Percentiles rank a stretch among this genome's conserved stretches.
Conservation (phyloP, 192 early-diverging fungal species). For the Linnemannia hyalina region DNA sequence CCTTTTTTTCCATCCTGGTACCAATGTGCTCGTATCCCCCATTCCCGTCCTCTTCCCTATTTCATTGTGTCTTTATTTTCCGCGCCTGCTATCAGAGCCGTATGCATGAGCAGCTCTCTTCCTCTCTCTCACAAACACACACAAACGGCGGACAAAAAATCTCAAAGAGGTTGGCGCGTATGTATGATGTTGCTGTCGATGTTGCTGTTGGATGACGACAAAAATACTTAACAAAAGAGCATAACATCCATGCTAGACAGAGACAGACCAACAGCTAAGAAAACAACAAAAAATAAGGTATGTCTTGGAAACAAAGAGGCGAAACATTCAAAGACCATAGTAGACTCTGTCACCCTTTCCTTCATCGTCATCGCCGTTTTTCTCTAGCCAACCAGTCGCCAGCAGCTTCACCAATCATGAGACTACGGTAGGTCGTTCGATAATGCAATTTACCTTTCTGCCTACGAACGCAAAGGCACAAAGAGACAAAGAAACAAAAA, state of each 20-base stretch:
- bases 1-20: too few relatives aligned
- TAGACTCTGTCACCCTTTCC: neutral
- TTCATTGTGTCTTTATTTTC: too few relatives aligned
- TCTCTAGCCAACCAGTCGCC: too few relatives aligned
- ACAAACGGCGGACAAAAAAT: too few relatives aligned
- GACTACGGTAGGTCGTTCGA: neutral
- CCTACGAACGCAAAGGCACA: neutral
- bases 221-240: neutral
- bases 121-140: too few relatives aligned
- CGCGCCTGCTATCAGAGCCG: too few relatives aligned
- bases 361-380: neutral
- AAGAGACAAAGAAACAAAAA: neutral
- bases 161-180: neutral
- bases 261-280: neutral
- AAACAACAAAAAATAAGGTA: neutral
- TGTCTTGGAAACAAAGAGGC: neutral
- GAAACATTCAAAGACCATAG: neutral
- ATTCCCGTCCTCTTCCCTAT: too few relatives aligned
- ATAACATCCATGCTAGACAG: neutral
- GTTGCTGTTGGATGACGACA: neutral
- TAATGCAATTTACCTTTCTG: neutral
- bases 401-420: too few relatives aligned
- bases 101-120: too few relatives aligned
- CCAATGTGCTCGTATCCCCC: too few relatives aligned
- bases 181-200: neutral